Conservation (phyloP, 805 yeast species). For the Nakazawaea holstii region DNA sequence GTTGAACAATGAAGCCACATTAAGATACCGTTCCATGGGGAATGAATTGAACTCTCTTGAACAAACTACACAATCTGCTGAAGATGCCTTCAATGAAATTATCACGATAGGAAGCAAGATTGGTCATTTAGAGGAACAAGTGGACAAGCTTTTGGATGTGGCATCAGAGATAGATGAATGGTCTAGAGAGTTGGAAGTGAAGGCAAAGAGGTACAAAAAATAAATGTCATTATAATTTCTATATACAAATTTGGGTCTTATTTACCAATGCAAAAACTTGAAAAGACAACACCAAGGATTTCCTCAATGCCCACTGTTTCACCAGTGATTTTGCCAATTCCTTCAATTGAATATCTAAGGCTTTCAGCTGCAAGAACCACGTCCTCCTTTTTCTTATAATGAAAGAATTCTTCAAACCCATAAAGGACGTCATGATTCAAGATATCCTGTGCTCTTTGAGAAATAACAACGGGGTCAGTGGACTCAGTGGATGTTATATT, state of each 20-base stretch:
- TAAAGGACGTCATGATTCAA: slow-evolving; percentile 68
- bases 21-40: slow-evolving; percentile 44
- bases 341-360: slow-evolving; percentile 67
- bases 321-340: slow-evolving; percentile 91
- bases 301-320: slow-evolving; percentile 86
- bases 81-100: slow-evolving; percentile 17
- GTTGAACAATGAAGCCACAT: slow-evolving; percentile 52
- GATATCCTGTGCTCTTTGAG: slow-evolving; percentile 72
- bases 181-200: slow-evolving; percentile 49
- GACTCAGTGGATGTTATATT: slow-evolving; percentile 34
- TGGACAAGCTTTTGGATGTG: slow-evolving; percentile 37
- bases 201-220: slow-evolving; percentile 22
- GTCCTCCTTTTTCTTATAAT: slow-evolving; percentile 50
- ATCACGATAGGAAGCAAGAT: slow-evolving; percentile 25
- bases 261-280: slow-evolving; percentile 92
- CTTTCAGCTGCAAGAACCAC: slow-evolving; percentile 79
- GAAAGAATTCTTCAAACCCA: slow-evolving; percentile 63
- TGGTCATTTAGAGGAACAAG: slow-evolving; percentile 26
- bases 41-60: slow-evolving; percentile 26
- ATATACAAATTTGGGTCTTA: slow-evolving; percentile 75
- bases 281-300: slow-evolving; percentile 83
- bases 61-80: slow-evolving; percentile 12
- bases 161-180: slow-evolving; percentile 58
- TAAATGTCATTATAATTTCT: slow-evolving; percentile 50
- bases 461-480: slow-evolving; percentile 64